Base-by-base conservation (phyloP, 257 asterid species). In the Echites panduratus region DNA sequence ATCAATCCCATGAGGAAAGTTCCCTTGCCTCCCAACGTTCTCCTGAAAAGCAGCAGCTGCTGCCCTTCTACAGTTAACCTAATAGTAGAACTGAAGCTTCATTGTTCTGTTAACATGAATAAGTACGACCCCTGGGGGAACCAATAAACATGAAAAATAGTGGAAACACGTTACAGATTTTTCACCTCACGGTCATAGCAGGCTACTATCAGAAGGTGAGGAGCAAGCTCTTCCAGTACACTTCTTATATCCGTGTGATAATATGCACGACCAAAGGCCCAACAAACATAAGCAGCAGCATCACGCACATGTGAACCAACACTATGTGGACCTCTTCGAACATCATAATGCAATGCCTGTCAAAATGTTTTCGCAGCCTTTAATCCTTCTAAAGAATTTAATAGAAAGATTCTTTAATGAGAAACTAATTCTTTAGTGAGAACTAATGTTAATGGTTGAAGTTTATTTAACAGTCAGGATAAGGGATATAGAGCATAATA, bases 41-140 rank as follows among this genome's bases (percentile, higher is more conserved):
- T 95, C 99, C 90, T 95, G 99, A 88, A 95, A 95, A 83, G 98
- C 99, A 83, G 99, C 99, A 1, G 99, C 99, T 0, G 99, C 98
- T 76, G 99, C 98, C 88, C 99, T 88, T 90, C 99, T 86, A 84
- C 99, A 95, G 80, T 95, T 95, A 74, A 95, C 99, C 99, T 95
- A 79, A 73, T 74, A 85, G 70, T 73, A 75, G 80, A 75, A 70
- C 71, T 77, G 68, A 53, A 68, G 54, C 58, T 72, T 83, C 75
- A 79, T 73, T 74, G 79, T 82, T 65, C 14, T 61, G 58, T 40
- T 73, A 74, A 73, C 47, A 73, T 74, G 66, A 75, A 71, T 61
- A 76, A 54, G 54, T 71, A 70, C 67, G 40, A 57, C 59, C 32
- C 45, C 29, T 6, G 50, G 32, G 22, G 22, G 45, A 62, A 73